phyloP scores from a whole-genome alignment of 1,139 yeast species.

The Petasospora rhodanensis region DNA sequence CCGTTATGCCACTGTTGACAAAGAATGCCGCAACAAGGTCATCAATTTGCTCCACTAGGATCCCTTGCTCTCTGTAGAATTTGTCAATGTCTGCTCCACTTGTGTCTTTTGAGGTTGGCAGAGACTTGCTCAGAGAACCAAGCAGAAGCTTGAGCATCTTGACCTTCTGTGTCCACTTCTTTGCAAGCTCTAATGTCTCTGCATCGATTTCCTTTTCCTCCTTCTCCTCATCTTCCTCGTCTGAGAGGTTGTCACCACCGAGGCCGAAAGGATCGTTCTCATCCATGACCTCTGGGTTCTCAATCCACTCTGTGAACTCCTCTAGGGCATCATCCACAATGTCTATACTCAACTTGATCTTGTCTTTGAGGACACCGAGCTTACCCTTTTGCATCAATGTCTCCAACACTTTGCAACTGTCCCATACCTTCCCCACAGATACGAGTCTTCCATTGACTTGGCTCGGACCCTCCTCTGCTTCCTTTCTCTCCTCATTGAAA shows the following conservation, averaged over 20 bases:
- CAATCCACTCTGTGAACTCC: constrained; percentile 64
- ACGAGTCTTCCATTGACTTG: constrained; percentile 39
- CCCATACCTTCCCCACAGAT: constrained; percentile 64
- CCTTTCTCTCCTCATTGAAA: constrained; percentile 23
- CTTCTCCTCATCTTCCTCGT: constrained; percentile 29
- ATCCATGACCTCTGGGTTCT: constrained; percentile 48
- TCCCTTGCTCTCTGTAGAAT: constrained; percentile 27
- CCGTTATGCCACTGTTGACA: constrained; percentile 19
- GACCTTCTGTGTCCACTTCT: constrained; percentile 48
- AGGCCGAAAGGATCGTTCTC: constrained; percentile 41
- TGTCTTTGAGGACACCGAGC: constrained; percentile 43
- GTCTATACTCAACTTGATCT: constrained; percentile 41
- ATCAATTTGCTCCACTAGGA: constrained; percentile 29
- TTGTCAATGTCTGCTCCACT: constrained; percentile 26
- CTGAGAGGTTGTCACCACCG: constrained; percentile 28
- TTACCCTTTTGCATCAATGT: constrained; percentile 43
- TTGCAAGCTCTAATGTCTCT: constrained; percentile 37
- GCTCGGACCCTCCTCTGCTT: constrained; percentile 8
- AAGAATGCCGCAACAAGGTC: constrained; percentile 31
- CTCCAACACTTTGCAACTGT: constrained; percentile 45
- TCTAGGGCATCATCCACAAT: constrained; percentile 59
- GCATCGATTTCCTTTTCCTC: constrained; percentile 27
- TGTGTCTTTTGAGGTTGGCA: constrained; percentile 33
- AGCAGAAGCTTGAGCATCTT: constrained; percentile 52
- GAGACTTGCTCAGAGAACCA: constrained; percentile 51